These are phyloP conservation scores for Coccomyxa sp. DNA, from an alignment of 139 green algal species.

Conservation along the genomic window DNA sequence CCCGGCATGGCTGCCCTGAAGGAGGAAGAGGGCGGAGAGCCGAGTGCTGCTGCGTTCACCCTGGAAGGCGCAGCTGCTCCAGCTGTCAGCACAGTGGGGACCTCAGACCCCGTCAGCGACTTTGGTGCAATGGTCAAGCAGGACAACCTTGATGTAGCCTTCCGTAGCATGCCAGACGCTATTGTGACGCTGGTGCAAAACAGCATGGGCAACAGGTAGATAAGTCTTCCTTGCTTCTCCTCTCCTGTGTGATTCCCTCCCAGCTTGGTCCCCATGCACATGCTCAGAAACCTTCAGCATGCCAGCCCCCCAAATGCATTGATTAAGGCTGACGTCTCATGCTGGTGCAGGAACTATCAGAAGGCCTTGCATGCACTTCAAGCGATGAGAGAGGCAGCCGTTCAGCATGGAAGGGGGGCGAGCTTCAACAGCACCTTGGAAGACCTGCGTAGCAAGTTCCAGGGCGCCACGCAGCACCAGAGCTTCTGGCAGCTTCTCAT, in stretches of 20 bases:
- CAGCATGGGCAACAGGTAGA: constrained; percentile 4
- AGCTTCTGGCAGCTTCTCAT: constrained; percentile 3
- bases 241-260: too few relatives aligned
- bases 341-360: constrained; percentile 6
- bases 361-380: constrained; percentile 1
- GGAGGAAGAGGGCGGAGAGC: background rate
- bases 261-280: too few relatives aligned
- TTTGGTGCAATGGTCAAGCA: background rate
- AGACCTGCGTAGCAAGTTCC: background rate
- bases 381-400: background rate
- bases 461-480: background rate
- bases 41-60: too few relatives aligned
- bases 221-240: too few relatives aligned
- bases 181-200: background rate
- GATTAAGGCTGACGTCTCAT: background rate
- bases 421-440: constrained; percentile 6
- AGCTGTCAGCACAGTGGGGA: constrained; percentile 2
- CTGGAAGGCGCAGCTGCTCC: background rate
- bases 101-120: constrained; percentile 6
- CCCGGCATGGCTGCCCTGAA: background rate
- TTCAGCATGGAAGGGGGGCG: background rate
- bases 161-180: constrained; percentile 3
- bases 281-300: too few relatives aligned
- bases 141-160: background rate
- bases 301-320: background rate